Percentiles rank a stretch among this genome's conserved stretches.
Conservation (phyloP, 441 rosid species). For the Macaranga tanarius region DNA sequence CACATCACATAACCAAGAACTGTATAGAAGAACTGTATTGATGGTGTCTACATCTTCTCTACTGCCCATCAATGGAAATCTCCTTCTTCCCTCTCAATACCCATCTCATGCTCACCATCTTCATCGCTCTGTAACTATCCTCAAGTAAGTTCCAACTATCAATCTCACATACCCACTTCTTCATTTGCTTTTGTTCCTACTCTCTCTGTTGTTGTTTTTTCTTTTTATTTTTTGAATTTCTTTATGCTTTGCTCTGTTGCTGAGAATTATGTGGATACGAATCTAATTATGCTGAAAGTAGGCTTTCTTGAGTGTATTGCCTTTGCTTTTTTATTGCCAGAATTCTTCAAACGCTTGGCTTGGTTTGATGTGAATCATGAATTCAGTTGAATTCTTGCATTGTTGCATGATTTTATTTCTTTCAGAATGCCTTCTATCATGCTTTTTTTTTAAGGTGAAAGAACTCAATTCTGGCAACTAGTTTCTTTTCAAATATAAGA, state of each 20-base stretch:
- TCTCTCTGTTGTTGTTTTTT: too few species aligned
- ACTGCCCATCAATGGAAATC: slow-evolving; percentile 19
- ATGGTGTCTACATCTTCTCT: slow-evolving; percentile 24
- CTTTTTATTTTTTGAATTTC: too few species aligned
- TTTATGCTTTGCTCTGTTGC: too few species aligned
- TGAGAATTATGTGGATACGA: neutral
- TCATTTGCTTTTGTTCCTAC: neutral
- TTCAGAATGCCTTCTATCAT: too few species aligned
- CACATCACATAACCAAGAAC: neutral
- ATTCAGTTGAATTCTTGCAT: too few species aligned
- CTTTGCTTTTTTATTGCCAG: too few species aligned
- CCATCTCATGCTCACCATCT: neutral
- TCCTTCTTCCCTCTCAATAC: slow-evolving; percentile 3
- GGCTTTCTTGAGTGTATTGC: neutral
- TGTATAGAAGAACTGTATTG: neutral
- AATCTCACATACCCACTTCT: neutral
- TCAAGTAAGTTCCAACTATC: slow-evolving; percentile 14
- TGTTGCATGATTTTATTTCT: too few species aligned
- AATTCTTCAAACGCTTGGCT: neutral
- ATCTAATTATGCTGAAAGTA: neutral
- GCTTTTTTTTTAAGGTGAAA: too few species aligned
- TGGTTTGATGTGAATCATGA: too few species aligned
- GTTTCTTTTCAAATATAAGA: too few species aligned
- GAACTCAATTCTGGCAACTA: too few species aligned
- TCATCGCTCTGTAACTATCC: slow-evolving; percentile 9